These are phyloP conservation scores for Daucus carota DNA, from an alignment of 129 eudicot species.

Conservation along the genomic window DNA sequence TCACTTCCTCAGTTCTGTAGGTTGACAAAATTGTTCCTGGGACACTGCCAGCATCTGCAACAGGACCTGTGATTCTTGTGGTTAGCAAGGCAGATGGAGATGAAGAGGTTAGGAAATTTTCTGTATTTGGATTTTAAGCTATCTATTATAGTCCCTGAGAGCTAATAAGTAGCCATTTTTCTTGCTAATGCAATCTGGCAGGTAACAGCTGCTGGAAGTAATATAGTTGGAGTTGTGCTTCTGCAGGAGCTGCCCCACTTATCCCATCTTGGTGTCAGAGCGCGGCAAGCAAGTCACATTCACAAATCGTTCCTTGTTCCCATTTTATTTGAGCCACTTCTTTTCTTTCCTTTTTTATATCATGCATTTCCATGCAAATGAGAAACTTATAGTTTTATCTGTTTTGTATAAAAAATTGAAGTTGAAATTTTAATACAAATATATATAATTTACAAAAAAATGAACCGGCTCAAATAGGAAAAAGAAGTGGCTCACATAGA, in stretches of 20 bases:
- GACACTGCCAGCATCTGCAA: constrained; percentile 48
- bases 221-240: constrained; percentile 79
- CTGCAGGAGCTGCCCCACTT: constrained; percentile 97
- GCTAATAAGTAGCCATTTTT: neutral
- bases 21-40: constrained; percentile 86
- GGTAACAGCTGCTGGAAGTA: constrained; percentile 96
- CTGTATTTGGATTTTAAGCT: neutral
- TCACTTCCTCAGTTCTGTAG: constrained; percentile 23
- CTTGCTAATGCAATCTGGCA: constrained; percentile 16
- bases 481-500: neutral
- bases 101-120: constrained; percentile 57
- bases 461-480: too few relatives aligned
- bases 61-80: constrained; percentile 79
- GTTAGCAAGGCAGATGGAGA: constrained; percentile 96
- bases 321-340: neutral
- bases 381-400: neutral
- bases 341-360: too few relatives aligned
- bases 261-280: constrained; percentile 98
- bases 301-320: neutral
- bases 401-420: neutral
- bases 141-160: neutral
- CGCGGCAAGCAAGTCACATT: constrained; percentile 69
- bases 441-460: neutral
- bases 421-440: neutral
- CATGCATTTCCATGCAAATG: too few relatives aligned